Base-by-base conservation (phyloP, 2,329 filamentous ascomycete genomes). In the Polytolypa hystricis region DNA sequence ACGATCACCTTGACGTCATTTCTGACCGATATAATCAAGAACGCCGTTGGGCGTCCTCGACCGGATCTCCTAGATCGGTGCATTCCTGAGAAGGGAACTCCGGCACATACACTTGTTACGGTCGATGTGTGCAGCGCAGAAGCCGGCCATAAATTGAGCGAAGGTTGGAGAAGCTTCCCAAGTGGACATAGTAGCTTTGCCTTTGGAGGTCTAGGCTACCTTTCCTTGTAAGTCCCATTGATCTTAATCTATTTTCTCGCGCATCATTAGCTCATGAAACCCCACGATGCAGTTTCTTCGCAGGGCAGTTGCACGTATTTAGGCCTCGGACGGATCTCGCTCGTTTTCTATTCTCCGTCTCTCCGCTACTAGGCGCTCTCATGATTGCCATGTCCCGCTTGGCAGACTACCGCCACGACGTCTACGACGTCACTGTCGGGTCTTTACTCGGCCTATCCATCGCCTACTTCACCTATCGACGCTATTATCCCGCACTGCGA, bases 61-160 rank as follows among this genome's bases (percentile, higher is more conserved):
- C 89, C 89, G 3, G 89, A 96, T 59, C 65, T 95, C 23, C 74
- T 96, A 28, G 77, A 81, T n/a, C 78, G 91, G 25, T 98, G 91
- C 62, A 79, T 82, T 45, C 87, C 91, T 1, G 62, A 57, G 38
- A 56, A 66, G 10, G 72, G 69, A 5, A 77, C 75, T 0, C 68
- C 75, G 0, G 60, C 60, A 34, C 64, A 77, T 44, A 50, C 60
- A 20, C 59, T 79, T 32, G 69, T 79, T 18, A 52, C 57, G 9
- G 62, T 61, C 46, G 57, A 53, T 2, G 60, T 67, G 8, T 69
- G 66, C 42, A 64, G 61, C 4, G 58, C 66, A 42, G 71, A 74
- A 2, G 54, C 62, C 28, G 64, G 70, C 39, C 73, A 76, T 45
- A 61, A 68, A 2, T 56, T 80, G 1, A 71, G 79, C 33, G 76